phyloP scores from a whole-genome alignment of 345 rosid genomes.

The Melaleuca alternifolia region DNA sequence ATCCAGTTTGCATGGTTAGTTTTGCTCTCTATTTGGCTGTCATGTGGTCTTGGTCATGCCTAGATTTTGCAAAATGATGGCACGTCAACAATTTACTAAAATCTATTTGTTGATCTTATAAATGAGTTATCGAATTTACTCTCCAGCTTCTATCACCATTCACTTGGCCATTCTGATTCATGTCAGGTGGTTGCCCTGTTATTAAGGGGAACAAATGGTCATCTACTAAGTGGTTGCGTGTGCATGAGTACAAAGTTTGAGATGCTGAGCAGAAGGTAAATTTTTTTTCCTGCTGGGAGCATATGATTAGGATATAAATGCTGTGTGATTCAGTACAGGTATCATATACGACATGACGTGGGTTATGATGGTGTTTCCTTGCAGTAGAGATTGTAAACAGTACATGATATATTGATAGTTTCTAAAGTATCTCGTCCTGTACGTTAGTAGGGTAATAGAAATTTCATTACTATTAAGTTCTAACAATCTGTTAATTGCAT shows the following conservation, averaged over 20 bases:
- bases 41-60: not conserved
- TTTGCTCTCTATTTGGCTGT: not conserved
- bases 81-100: not conserved
- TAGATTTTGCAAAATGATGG: not conserved
- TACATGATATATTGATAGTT: not conserved
- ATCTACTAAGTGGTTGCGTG: conserved; percentile 35
- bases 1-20: conserved; percentile 88
- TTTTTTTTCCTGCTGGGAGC: not conserved
- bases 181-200: conserved; percentile 34
- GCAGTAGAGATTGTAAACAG: not conserved
- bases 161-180: not conserved
- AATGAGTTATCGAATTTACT: not conserved
- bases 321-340: not conserved
- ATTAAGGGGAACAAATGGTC: conserved; percentile 41
- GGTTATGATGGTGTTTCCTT: not conserved
- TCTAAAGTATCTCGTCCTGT: not conserved
- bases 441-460: not conserved
- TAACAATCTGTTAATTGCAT: not conserved
- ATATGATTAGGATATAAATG: not conserved
- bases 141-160: not conserved
- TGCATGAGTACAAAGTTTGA: conserved; percentile 16
- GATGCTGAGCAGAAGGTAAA: not conserved
- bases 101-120: not conserved
- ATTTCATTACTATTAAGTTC: not conserved
- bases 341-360: not conserved